Conservation (phyloP, 805 yeast species). For the Pichia insulana region DNA sequence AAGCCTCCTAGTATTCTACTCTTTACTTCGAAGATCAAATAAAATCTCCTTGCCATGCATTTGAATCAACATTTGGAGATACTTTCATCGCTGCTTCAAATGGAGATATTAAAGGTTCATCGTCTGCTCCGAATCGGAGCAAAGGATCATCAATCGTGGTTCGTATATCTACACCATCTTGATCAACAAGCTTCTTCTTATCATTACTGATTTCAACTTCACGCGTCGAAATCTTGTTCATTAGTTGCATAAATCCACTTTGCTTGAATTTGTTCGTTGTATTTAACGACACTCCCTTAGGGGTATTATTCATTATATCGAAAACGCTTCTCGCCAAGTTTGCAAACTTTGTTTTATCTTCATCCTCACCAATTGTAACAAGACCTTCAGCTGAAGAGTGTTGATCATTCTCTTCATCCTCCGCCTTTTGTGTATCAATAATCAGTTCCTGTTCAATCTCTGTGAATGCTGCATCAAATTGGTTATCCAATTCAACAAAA, state of each 20-base stretch:
- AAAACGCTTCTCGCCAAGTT: conserved; percentile 32
- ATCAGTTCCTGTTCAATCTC: conserved; percentile 21
- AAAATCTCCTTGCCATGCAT: conserved; percentile 9
- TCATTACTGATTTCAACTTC: conserved; percentile 30
- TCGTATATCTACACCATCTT: conserved; percentile 28
- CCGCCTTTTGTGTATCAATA: conserved; percentile 3
- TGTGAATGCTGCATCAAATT: conserved; percentile 24
- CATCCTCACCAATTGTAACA: conserved; percentile 15
- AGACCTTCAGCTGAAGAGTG: not conserved
- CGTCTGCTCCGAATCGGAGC: not conserved
- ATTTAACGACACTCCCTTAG: conserved; percentile 19
- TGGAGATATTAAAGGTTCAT: conserved; percentile 1
- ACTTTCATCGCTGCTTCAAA: conserved; percentile 7
- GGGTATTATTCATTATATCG: conserved; percentile 29
- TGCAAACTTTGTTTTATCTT: conserved; percentile 31
- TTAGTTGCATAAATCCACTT: conserved; percentile 33
- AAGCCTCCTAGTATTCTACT: not conserved
- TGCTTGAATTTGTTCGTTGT: conserved; percentile 32
- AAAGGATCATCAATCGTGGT: conserved; percentile 23
- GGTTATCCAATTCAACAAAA: conserved; percentile 3
- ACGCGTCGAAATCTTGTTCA: conserved; percentile 32
- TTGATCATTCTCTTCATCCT: conserved; percentile 1
- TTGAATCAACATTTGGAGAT: conserved; percentile 1
- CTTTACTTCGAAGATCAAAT: not conserved
- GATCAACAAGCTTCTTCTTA: conserved; percentile 33